phyloP scores from a whole-genome alignment of 1,284 basidiomycete species.

The Boletus semigastroideus region DNA sequence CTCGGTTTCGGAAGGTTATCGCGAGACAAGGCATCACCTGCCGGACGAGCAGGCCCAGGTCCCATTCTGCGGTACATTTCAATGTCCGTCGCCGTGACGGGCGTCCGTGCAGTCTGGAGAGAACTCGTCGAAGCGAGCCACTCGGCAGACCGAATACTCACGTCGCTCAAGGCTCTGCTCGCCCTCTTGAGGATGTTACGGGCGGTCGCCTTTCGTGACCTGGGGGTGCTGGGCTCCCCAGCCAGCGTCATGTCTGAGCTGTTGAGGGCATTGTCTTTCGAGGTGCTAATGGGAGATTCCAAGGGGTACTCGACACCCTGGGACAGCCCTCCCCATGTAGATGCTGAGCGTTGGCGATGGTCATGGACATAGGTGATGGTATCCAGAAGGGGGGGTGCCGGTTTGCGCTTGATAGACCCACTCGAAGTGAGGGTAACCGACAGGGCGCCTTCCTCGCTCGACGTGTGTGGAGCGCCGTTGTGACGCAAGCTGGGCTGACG shows the following conservation, averaged over 20 bases:
- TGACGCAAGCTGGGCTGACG: constrained; percentile 25
- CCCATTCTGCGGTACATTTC: constrained; percentile 29
- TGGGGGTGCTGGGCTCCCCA: constrained; percentile 10
- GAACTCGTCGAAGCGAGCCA: constrained; percentile 30
- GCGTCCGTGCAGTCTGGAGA: constrained; percentile 6
- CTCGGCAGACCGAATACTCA: constrained; percentile 32
- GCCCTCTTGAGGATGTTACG: constrained; percentile 22
- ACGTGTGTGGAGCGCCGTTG: neutral
- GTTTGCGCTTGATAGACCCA: constrained; percentile 32
- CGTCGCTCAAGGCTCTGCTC: constrained; percentile 29
- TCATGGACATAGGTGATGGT: constrained; percentile 11
- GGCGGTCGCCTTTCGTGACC: constrained; percentile 16
- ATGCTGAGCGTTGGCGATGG: constrained; percentile 8
- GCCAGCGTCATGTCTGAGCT: neutral
- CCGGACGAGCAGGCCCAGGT: neutral
- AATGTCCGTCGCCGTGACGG: constrained; percentile 24
- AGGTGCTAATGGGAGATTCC: constrained; percentile 11
- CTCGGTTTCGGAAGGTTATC: neutral
- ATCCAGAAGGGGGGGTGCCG: constrained; percentile 29
- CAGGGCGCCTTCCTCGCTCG: constrained; percentile 16
- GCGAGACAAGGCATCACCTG: neutral
- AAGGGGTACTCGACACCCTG: neutral
- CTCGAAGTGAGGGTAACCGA: constrained; percentile 16
- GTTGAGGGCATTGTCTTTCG: constrained; percentile 1
- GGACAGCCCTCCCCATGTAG: constrained; percentile 29